Evolutionary conservation across 768 basidiomycete genomes (phyloP).

Genomic region (Leucosporidium yakuticum): DNA sequence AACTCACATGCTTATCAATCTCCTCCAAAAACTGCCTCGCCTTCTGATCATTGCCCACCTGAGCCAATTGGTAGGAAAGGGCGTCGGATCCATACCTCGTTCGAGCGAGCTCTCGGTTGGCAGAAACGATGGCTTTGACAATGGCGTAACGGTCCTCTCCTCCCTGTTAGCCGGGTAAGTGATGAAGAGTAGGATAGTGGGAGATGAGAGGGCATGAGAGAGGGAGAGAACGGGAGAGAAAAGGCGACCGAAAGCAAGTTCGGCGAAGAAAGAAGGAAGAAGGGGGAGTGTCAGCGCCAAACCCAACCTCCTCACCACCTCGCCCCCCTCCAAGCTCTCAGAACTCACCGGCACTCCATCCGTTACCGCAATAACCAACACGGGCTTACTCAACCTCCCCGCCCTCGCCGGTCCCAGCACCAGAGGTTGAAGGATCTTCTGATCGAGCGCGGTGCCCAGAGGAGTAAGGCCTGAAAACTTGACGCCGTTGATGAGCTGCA

Average conservation of each 20-base stretch:
- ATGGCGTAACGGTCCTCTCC: conserved; percentile 21
- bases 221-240: too few relatives aligned
- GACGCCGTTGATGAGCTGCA: conserved; percentile 43
- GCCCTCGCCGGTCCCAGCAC: conserved; percentile 44
- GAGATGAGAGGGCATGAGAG: not conserved
- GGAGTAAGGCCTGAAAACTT: conserved; percentile 40
- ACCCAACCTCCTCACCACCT: not conserved
- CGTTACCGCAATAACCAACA: conserved; percentile 44
- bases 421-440: conserved; percentile 47
- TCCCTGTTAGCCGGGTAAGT: conserved; percentile 1
- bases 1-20: conserved; percentile 45
- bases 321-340: too few relatives aligned
- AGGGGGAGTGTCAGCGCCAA: not conserved
- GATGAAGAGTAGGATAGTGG: not conserved
- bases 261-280: not conserved
- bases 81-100: conserved; percentile 41
- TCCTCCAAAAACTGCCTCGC: conserved; percentile 43
- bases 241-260: too few relatives aligned
- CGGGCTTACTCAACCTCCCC: conserved; percentile 44
- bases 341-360: conserved; percentile 23
- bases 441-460: conserved; percentile 36
- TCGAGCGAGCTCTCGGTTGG: conserved; percentile 7
- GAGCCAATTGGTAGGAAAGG: conserved; percentile 39
- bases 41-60: conserved; percentile 35
- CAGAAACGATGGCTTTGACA: conserved; percentile 21